Conservation (phyloP, 2,329 filamentous ascomycete species). For the Neophaeococcomyces aloes region DNA sequence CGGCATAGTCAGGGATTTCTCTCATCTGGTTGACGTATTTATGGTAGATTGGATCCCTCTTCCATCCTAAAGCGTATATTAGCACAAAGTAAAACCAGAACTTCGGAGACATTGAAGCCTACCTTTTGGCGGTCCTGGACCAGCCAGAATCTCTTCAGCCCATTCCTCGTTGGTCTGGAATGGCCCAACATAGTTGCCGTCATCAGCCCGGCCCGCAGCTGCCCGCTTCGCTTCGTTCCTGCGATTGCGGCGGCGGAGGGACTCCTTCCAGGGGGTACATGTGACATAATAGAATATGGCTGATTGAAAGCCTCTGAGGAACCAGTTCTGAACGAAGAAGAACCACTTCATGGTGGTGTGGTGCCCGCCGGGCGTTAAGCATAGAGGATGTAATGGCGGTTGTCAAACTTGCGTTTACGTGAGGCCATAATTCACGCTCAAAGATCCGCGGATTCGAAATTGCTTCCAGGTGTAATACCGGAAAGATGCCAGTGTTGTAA, state of each 20-base stretch:
- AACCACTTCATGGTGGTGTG: background rate
- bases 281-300: constrained; percentile 42
- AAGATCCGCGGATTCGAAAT: background rate
- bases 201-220: constrained; percentile 24
- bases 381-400: constrained; percentile 3
- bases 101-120: too few species aligned
- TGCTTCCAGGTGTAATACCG: background rate
- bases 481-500: background rate
- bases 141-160: constrained; percentile 74
- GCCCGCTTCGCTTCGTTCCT: constrained; percentile 61
- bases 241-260: constrained; percentile 58
- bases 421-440: constrained; percentile 3
- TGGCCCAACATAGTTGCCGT: constrained; percentile 46
- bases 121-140: constrained; percentile 54
- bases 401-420: constrained; percentile 2
- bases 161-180: constrained; percentile 84
- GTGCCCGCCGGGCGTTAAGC: background rate
- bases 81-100: too few species aligned
- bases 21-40: constrained; percentile 39
- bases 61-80: constrained; percentile 8
- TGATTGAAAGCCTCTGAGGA: constrained; percentile 39
- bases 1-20: constrained; percentile 37
- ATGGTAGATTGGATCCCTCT: constrained; percentile 12
- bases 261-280: constrained; percentile 54
- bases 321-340: constrained; percentile 26